Conservation (phyloP, 306 rosid genomes). For the Vicia sativa region DNA sequence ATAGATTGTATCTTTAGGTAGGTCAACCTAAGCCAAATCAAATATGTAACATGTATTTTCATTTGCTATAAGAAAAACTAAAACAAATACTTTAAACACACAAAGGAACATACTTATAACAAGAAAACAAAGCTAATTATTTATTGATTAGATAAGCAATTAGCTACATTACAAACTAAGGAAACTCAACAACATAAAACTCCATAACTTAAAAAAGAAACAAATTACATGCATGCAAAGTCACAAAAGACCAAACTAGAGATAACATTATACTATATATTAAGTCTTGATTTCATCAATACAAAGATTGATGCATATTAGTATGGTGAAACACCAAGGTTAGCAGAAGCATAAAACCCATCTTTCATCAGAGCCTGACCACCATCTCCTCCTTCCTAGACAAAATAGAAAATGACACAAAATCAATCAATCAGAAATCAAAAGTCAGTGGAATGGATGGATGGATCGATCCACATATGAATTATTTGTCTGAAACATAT, state of each 20-base stretch:
- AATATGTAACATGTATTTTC: too few species aligned
- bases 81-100: neutral
- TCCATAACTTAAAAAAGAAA: constrained; percentile 22
- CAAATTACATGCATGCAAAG: constrained; percentile 41
- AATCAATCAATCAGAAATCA: constrained; percentile 26
- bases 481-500: constrained; percentile 41
- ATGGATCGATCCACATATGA: neutral
- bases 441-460: constrained; percentile 18
- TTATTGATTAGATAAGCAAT: constrained; percentile 35
- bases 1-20: too few species aligned
- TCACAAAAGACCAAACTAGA: constrained; percentile 22
- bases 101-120: neutral
- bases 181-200: constrained; percentile 30
- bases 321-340: constrained; percentile 76
- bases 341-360: constrained; percentile 66
- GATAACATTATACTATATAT: constrained; percentile 29
- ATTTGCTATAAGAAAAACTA: too few species aligned
- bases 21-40: too few species aligned
- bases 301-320: constrained; percentile 32
- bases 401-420: constrained; percentile 38
- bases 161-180: constrained; percentile 11
- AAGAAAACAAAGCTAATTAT: constrained; percentile 30
- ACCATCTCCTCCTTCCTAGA: constrained; percentile 70
- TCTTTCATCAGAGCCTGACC: constrained; percentile 64
- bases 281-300: neutral